Base-by-base conservation (phyloP, 768 basidiomycete species). In the Tylopilus vinaceipallidus region DNA sequence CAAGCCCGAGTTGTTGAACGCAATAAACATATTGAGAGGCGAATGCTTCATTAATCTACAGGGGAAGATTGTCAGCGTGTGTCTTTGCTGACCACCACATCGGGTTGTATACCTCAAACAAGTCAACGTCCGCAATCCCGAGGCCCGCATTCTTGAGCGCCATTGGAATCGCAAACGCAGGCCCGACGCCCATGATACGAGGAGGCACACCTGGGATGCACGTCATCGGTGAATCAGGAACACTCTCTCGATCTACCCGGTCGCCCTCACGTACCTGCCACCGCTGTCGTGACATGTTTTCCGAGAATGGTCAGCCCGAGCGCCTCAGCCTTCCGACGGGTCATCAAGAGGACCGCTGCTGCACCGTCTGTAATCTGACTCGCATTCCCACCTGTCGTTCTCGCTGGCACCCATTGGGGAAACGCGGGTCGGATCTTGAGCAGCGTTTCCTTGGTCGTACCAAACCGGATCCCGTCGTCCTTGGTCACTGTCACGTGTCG, bases 11-110 rank as follows among this genome's bases (percentile, higher is more conserved):
- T 49, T 78, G 64, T 55, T 83, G 83, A 30, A 90, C 68, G 42
- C 79, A 80, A 63, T 95, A 91, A 0, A 87, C 79, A 50, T 79
- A 88, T 71, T 88, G 88, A 0, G 88, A 90, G 10, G 91, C 90
- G 59, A 95, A 94, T 0, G 91, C 92, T 61, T 95, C 92, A 61
- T 95, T 95, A 66, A 95, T 86, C 88, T 92, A 13, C 2, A 32
- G 42, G 22, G 19, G 19, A 27, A 41, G 39, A 7, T 16, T 3
- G 22, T 54, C 9, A 49, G 12, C 35, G 33, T 50, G 6, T 22
- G 0, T 41, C 29, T 20, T n/a, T 24, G 19, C 11, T 27, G 6
- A n/a, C 32, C 19, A 41, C 13, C 8, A 10, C 6, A 17, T 38
- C 27, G 3, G 6, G 11, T 27, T 9, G 30, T 69, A 45, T 52